These are phyloP conservation scores for Talaromyces adpressus DNA, from an alignment of 495 filamentous ascomycete genomes.

Conservation along the genomic window DNA sequence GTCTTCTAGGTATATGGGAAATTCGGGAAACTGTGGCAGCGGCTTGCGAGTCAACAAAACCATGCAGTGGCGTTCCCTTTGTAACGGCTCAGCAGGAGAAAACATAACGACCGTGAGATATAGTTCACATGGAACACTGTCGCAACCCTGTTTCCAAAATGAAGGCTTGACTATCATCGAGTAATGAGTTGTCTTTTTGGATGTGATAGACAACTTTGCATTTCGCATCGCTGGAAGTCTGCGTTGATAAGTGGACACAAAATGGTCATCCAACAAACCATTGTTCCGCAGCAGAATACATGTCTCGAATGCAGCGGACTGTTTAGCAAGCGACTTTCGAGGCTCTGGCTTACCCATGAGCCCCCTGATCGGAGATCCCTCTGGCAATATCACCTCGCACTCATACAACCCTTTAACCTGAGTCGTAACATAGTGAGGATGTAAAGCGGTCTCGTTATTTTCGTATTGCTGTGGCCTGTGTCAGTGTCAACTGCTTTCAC, in stretches of 20 bases:
- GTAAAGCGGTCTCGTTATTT: conserved; percentile 38
- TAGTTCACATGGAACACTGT: conserved; percentile 45
- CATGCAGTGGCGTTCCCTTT: conserved; percentile 54
- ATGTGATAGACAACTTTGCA: conserved; percentile 75
- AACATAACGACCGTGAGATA: conserved; percentile 62
- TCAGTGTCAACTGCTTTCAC: conserved; percentile 7
- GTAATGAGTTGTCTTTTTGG: conserved; percentile 67
- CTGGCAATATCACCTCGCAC: conserved; percentile 79
- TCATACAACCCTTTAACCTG: conserved; percentile 53
- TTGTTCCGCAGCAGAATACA: conserved; percentile 63
- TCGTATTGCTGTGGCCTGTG: conserved; percentile 45
- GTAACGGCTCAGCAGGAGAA: conserved; percentile 47
- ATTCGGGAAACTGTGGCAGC: conserved; percentile 58
- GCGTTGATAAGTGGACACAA: conserved; percentile 68
- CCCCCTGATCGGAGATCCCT: conserved; percentile 62
- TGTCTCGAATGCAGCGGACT: conserved; percentile 82
- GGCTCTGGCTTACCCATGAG: conserved; percentile 51
- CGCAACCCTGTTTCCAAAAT: conserved; percentile 58
- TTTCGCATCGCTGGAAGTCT: conserved; percentile 80
- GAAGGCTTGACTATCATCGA: conserved; percentile 70
- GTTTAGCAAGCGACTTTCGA: conserved; percentile 75
- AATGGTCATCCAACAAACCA: conserved; percentile 61
- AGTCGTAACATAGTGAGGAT: conserved; percentile 57
- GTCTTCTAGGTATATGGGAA: conserved; percentile 62
- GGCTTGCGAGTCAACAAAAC: conserved; percentile 63